Conservation (phyloP, 2,329 filamentous ascomycete species). For the Paradendryphiella salina region DNA sequence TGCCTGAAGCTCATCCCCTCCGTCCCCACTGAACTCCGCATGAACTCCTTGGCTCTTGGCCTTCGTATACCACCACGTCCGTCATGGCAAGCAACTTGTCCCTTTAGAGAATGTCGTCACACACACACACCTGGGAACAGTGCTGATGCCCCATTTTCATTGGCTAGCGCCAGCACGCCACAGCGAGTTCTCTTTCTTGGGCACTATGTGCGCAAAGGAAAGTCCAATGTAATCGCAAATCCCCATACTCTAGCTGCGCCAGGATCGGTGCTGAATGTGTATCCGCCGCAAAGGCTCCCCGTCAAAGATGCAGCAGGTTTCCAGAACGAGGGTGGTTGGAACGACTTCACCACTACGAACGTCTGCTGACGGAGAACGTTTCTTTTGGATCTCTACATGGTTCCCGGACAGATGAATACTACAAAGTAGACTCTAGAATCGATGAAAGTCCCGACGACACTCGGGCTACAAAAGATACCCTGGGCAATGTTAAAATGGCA, state of each 20-base stretch:
- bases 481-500: neutral
- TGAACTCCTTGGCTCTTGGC: neutral
- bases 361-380: constrained; percentile 65
- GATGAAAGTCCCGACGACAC: neutral
- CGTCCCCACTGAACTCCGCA: neutral
- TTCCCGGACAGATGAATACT: constrained; percentile 18
- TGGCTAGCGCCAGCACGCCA: constrained; percentile 26
- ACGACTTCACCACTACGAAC: constrained; percentile 70
- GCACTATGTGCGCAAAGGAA: constrained; percentile 67
- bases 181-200: constrained; percentile 59
- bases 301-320: constrained; percentile 63
- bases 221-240: constrained; percentile 46
- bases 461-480: neutral
- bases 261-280: constrained; percentile 42
- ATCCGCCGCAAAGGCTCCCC: constrained; percentile 54
- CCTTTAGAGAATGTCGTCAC: constrained; percentile 12
- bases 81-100: neutral
- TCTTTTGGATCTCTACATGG: constrained; percentile 66
- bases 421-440: constrained; percentile 4
- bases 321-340: constrained; percentile 72
- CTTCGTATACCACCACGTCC: neutral
- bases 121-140: constrained; percentile 11
- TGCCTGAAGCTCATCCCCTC: constrained; percentile 5
- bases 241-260: constrained; percentile 42
- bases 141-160: constrained; percentile 1